A percentile compares a stretch with the other conserved stretches of the same genome.
phyloP scores from a whole-genome alignment of 257 asterid species.

The Solanum pennellii region DNA sequence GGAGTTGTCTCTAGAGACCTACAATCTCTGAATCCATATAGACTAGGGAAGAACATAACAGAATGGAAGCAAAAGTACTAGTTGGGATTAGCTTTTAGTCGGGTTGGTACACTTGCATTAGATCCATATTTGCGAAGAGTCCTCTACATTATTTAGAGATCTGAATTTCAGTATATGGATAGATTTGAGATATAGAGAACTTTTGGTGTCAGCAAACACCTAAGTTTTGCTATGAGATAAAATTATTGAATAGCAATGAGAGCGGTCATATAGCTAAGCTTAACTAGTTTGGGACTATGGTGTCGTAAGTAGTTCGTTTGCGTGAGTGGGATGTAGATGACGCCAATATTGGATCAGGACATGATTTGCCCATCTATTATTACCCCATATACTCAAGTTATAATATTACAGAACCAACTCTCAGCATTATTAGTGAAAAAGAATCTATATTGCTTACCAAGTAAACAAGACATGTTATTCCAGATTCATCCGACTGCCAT shows the following conservation, averaged over 20 bases:
- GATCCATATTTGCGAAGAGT: not conserved
- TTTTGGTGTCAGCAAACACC: not conserved
- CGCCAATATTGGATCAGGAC: not conserved
- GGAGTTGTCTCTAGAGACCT: not conserved
- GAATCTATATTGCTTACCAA: constrained; percentile 41
- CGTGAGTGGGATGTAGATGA: not conserved
- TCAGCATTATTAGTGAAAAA: not conserved
- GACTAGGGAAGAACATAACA: not conserved
- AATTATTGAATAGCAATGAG: not conserved
- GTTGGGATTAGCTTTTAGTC: not conserved
- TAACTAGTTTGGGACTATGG: not conserved
- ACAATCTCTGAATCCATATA: not conserved
- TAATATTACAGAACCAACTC: not conserved
- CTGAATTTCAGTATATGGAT: not conserved
- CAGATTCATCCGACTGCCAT: constrained; percentile 96
- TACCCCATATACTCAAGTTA: not conserved
- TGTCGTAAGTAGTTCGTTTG: not conserved
- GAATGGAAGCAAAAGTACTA: not conserved
- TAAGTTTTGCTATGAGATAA: not conserved
- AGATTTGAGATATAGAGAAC: not conserved
- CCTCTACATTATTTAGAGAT: not conserved
- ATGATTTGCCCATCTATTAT: not conserved
- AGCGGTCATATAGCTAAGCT: not conserved
- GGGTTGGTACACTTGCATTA: not conserved
- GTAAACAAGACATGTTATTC: constrained; percentile 80